Base-by-base conservation (phyloP, 2,329 filamentous ascomycete species). In the Rhynchosporium secalis region DNA sequence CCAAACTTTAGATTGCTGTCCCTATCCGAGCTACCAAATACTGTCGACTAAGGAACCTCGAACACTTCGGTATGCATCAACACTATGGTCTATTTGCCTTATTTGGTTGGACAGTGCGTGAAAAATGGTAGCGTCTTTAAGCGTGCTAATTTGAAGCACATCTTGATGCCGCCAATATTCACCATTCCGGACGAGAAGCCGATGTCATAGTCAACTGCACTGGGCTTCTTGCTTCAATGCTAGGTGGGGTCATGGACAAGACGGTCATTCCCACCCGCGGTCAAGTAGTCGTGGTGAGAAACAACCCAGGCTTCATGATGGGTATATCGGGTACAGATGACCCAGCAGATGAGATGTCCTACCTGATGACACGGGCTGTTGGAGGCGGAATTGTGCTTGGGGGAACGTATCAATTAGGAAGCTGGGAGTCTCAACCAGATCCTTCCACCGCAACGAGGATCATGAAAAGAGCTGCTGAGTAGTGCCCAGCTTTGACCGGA, bases 51-150 rank as follows among this genome's bases (percentile, higher is more conserved):
- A 12, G 92, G 86, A 28, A 89, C 85, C 59, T 79, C 83, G 62
- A 96, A 94, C 75, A 91, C 85, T 7, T 93, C 90, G 0, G 86
- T 96, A 43, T 96, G 92, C 77, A 93, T 96, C 75, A 97, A 97
- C 78, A 90, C 90, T 0, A 86, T 90, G 51, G 77, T 96, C 59
- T 97, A 96, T 76, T 84, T 96, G 1, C 86, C 90, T 3, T 96
- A 90, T 86, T 85, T 97, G 0, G 79, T 90, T 0, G 89, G 90
- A 0, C 88, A 94, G 76, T 95, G 91, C 74, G 80, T 89, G 36
- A 86, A 85, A 70, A 84, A 86, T 62, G 89, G 90, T 36, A 88
- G 90, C 9, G 79, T 85, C 0, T 79, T 93, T 71, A 83, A 84
- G 69, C 83, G 90, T 38, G 85, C 78, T 3, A 75, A 81, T 1